phyloP scores from a whole-genome alignment of 192 early-diverging fungal genomes.

The Rhizophlyctis rosea region DNA sequence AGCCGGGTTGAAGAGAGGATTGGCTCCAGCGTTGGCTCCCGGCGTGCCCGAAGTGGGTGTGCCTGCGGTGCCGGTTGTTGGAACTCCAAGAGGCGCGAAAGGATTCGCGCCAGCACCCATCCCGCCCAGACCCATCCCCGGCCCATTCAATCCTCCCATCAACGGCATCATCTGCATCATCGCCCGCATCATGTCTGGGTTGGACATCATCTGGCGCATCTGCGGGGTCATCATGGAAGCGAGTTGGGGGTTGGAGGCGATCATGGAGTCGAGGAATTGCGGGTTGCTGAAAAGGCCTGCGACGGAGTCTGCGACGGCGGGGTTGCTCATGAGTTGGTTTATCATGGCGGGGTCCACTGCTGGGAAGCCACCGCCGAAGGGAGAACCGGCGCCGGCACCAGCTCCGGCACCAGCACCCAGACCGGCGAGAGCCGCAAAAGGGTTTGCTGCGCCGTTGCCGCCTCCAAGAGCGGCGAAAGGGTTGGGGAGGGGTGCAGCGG shows the following conservation, averaged over 20 bases:
- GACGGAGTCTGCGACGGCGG: slow-evolving; percentile 79
- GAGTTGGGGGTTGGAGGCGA: slow-evolving; percentile 77
- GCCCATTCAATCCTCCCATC: too few relatives aligned
- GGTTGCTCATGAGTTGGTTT: slow-evolving; percentile 79
- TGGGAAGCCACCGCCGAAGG: slow-evolving; percentile 55
- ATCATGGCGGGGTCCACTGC: slow-evolving; percentile 33
- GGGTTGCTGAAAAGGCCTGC: slow-evolving; percentile 80
- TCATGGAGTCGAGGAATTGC: slow-evolving; percentile 78
- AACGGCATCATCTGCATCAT: slow-evolving; percentile 64
- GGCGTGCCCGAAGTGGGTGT: neutral
- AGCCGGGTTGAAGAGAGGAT: slow-evolving; percentile 22
- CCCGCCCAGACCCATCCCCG: slow-evolving; percentile 40
- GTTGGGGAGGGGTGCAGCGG: slow-evolving; percentile 41
- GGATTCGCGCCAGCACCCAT: slow-evolving; percentile 41
- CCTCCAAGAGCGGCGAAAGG: slow-evolving; percentile 21
- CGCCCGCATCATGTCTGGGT: slow-evolving; percentile 77
- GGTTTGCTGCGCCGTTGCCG: slow-evolving; percentile 18
- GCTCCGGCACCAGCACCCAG: slow-evolving; percentile 46
- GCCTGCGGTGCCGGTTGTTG: too few relatives aligned
- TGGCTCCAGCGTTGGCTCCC: slow-evolving; percentile 1
- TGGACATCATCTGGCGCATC: slow-evolving; percentile 80
- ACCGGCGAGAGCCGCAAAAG: slow-evolving; percentile 26
- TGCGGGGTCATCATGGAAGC: slow-evolving; percentile 75
- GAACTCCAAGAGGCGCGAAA: slow-evolving; percentile 31
- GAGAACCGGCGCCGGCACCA: too few relatives aligned